Evolutionary conservation across 2,329 filamentous ascomycete genomes (phyloP).

Genomic region (Dactylellina leptospora): DNA sequence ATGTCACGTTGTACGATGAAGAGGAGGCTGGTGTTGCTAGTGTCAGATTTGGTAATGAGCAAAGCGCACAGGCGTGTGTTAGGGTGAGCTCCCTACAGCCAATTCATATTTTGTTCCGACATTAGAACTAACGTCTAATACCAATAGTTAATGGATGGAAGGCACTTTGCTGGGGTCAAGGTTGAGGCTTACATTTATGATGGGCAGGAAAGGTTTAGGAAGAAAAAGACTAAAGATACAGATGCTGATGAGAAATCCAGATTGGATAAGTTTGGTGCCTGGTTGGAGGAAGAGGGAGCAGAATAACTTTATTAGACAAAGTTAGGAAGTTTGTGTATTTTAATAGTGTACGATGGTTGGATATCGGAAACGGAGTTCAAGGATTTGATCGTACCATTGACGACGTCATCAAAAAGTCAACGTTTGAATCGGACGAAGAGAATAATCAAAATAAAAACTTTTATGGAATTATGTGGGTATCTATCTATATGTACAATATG

Average conservation of each 20-base stretch:
- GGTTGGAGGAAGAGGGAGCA: slow-evolving; percentile 55
- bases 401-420: too few species aligned
- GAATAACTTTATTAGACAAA: background rate
- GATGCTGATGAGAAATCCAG: slow-evolving; percentile 62
- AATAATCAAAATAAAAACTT: too few species aligned
- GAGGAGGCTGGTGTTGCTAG: slow-evolving; percentile 85
- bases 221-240: slow-evolving; percentile 64
- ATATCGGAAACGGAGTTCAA: slow-evolving; percentile 2
- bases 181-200: slow-evolving; percentile 77
- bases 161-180: slow-evolving; percentile 76
- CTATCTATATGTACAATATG: slow-evolving; percentile 28
- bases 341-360: slow-evolving; percentile 14
- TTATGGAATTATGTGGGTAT: slow-evolving; percentile 23
- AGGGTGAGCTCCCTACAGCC: slow-evolving; percentile 51
- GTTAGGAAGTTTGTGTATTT: background rate
- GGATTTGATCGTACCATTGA: too few species aligned
- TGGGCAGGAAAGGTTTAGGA: slow-evolving; percentile 77
- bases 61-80: slow-evolving; percentile 77
- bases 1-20: slow-evolving; percentile 87
- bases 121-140: slow-evolving; percentile 8
- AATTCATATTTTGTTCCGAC: background rate
- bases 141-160: slow-evolving; percentile 74
- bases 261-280: slow-evolving; percentile 57
- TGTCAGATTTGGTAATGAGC: slow-evolving; percentile 78
- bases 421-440: too few species aligned